Base-by-base conservation (phyloP, 768 basidiomycete genomes). In the Sarcodon sp. region DNA sequence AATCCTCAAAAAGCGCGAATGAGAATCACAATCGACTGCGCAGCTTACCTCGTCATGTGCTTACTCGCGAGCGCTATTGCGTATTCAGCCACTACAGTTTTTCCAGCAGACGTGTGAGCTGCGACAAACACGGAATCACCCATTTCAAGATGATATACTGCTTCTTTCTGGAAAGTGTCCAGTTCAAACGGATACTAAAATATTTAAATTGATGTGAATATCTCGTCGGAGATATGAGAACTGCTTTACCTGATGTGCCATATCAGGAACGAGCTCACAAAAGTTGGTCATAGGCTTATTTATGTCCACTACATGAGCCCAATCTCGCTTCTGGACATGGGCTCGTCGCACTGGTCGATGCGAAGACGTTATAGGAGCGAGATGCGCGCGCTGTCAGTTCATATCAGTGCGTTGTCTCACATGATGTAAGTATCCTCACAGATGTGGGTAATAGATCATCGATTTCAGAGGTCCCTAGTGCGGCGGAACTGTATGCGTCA, bases 71-170 rank as follows among this genome's bases (percentile, higher is more conserved):
- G 72, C 4, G 93, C 88, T 56, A 99, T 98, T 1, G 96, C 96
- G 63, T 98, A 99, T 60, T 99, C 96, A 0, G 96, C 96, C 7
- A 99, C 96, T 13, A 98, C 96, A 1, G 96, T 99, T 66, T 99
- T 99, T 33, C 96, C 96, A 12, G 96, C 96, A n/a, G 89, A 93
- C 3, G 96, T 99, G 66, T 99, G 96, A 5, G 96, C 96, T 11
- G 96, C 96, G n/a, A 99, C 93, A 61, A 99, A 99, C 13, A 99
- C 94, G 10, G 91, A 94, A 55, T 99, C 89, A 7, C 93, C 96
- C 71, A 87, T 80, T 63, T 99, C 96, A 13, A 99, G 73, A 64
- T 96, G 92, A 64, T 96, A 96, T 6, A 98, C 89, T 1, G 96
- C 96, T 61, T 98, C 91, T 62, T 97, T 98, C 64, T 99, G 96